Evolutionary conservation across 139 green algal species (phyloP).

Genomic region (Coccomyxa sp.): DNA sequence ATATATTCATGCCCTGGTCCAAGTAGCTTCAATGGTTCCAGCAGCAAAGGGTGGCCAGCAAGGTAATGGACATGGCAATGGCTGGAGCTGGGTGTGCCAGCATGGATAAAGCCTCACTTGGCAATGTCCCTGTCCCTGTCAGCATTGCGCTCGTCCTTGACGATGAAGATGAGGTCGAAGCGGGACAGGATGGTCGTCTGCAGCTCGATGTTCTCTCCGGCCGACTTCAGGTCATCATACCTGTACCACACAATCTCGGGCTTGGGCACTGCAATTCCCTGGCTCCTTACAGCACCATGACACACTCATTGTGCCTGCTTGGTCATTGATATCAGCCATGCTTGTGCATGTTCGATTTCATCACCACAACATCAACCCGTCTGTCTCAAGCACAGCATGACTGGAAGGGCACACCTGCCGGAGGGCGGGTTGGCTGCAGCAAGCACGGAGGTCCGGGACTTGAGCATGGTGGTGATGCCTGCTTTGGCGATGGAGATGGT

Average conservation of each 20-base stretch:
- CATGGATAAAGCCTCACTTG: background rate
- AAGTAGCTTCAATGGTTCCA: no score
- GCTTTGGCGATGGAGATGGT: conserved; percentile 99
- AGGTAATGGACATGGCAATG: no score
- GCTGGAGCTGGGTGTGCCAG: background rate
- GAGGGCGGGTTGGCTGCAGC: conserved; percentile 94
- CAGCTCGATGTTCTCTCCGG: conserved; percentile 97
- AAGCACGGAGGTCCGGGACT: conserved; percentile 88
- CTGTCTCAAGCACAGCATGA: background rate
- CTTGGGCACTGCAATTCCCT: no score
- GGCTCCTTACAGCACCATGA: background rate
- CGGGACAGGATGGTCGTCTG: conserved; percentile 98
- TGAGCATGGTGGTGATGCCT: conserved; percentile 98
- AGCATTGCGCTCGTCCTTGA: conserved; percentile 81
- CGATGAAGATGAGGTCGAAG: conserved; percentile 99
- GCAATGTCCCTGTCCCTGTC: conserved; percentile 75
- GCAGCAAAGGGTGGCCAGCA: no score
- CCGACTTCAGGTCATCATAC: conserved; percentile 87
- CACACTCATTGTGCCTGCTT: background rate
- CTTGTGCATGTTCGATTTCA: no score
- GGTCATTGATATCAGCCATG: no score
- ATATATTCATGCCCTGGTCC: no score
- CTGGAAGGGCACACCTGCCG: conserved; percentile 63
- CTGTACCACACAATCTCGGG: conserved; percentile 39
- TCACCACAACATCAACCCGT: no score